phyloP scores from a whole-genome alignment of 2,329 filamentous ascomycete species.

The Pseudodiploospora longispora region DNA sequence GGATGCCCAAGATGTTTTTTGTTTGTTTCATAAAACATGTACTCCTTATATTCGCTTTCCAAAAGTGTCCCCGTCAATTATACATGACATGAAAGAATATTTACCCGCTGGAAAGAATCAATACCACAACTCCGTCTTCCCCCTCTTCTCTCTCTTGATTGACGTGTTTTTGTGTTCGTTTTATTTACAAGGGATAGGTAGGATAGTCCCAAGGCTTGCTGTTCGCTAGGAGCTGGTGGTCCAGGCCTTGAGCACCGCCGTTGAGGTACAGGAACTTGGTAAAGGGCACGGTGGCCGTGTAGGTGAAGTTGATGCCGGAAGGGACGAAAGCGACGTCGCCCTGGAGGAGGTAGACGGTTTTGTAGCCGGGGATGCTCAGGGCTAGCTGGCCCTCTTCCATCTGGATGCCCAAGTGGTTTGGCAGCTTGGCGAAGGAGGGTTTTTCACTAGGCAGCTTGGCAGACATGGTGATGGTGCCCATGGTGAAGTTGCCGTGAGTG shows the following conservation, averaged over 20 bases:
- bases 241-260: conserved; percentile 15
- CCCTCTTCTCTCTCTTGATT: too few relatives aligned
- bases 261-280: conserved; percentile 20
- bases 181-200: conserved; percentile 9
- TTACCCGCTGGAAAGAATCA: too few relatives aligned
- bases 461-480: conserved; percentile 14
- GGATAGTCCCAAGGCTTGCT: conserved; percentile 14
- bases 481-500: conserved; percentile 12
- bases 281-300: conserved; percentile 15
- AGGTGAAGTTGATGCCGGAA: conserved; percentile 12
- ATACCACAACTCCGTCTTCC: too few relatives aligned
- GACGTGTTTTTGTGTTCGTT: too few relatives aligned
- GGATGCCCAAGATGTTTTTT: too few relatives aligned
- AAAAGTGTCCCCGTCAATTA: too few relatives aligned
- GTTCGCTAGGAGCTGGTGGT: conserved; percentile 14
- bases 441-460: conserved; percentile 9
- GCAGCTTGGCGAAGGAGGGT: conserved; percentile 5
- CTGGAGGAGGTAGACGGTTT: conserved; percentile 13
- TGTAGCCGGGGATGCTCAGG: conserved; percentile 15
- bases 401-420: conserved; percentile 16
- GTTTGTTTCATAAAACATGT: too few relatives aligned
- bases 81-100: too few relatives aligned
- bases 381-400: conserved; percentile 18
- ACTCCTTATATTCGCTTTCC: too few relatives aligned
- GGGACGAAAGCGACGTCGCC: conserved; percentile 21